These are phyloP conservation scores for Cyberlindnera mississippiensis DNA, from an alignment of 805 yeast species.

Conservation along the genomic window DNA sequence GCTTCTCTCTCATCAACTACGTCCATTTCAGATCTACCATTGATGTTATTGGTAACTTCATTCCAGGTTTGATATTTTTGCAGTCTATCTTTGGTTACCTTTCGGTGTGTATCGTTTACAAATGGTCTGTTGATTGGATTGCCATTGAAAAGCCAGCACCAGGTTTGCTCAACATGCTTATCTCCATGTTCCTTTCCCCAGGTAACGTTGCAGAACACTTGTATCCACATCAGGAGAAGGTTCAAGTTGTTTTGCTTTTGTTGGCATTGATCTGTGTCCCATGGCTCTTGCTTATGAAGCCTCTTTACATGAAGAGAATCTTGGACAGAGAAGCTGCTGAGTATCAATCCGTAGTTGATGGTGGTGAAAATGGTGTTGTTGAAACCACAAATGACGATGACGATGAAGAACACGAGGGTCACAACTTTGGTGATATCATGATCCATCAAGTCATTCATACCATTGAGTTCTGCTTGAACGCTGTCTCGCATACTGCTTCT, in stretches of 20 bases:
- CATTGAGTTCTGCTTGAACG: conserved; percentile 93
- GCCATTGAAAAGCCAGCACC: conserved; percentile 79
- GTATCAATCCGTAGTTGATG: conserved; percentile 28
- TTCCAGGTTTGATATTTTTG: conserved; percentile 94
- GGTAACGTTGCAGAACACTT: conserved; percentile 80
- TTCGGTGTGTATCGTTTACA: conserved; percentile 79
- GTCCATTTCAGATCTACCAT: conserved; percentile 61
- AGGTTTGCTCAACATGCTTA: conserved; percentile 88
- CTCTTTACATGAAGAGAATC: conserved; percentile 52
- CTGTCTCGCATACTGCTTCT: conserved; percentile 98
- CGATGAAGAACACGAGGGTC: conserved; percentile 36
- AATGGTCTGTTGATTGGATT: conserved; percentile 94
- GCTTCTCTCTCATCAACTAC: conserved; percentile 82
- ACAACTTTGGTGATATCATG: conserved; percentile 88
- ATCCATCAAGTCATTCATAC: conserved; percentile 97
- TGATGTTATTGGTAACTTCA: conserved; percentile 87
- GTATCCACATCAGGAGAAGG: conserved; percentile 70
- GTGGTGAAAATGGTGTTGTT: conserved; percentile 27
- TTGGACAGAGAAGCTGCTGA: conserved; percentile 35
- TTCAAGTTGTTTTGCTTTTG: conserved; percentile 68
- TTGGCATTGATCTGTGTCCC: conserved; percentile 91
- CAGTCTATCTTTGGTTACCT: conserved; percentile 94
- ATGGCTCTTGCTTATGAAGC: conserved; percentile 82
- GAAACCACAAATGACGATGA: conserved; percentile 7
- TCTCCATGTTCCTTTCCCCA: conserved; percentile 92